Percentiles rank a stretch among this genome's conserved stretches.
phyloP scores from a whole-genome alignment of 208 protist species.

The Leishmania mexicana region DNA sequence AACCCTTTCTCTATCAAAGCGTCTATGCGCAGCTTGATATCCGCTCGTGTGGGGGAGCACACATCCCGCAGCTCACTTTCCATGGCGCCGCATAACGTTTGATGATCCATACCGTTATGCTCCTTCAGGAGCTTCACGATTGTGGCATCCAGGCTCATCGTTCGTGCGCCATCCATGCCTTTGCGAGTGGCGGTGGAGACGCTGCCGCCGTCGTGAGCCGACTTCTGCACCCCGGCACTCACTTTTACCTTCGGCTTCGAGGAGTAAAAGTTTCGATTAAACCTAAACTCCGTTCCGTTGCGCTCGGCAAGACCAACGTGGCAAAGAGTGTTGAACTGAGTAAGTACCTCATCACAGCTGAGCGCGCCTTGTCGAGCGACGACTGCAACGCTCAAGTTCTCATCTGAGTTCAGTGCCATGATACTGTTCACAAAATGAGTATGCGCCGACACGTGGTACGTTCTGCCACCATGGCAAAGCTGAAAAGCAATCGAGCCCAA shows the following conservation, averaged over 20 bases:
- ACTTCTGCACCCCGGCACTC: slow-evolving; percentile 20
- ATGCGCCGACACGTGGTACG: slow-evolving; percentile 59
- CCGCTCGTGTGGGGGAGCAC: slow-evolving; percentile 40
- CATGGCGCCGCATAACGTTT: slow-evolving; percentile 49
- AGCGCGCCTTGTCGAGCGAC: slow-evolving; percentile 27
- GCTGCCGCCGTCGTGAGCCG: slow-evolving; percentile 6
- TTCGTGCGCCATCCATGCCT: slow-evolving; percentile 31
- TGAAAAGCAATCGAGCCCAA: slow-evolving; percentile 68
- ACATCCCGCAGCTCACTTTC: slow-evolving; percentile 28
- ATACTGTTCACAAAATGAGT: slow-evolving; percentile 77
- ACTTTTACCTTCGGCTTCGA: slow-evolving; percentile 37
- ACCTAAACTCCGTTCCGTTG: slow-evolving; percentile 30
- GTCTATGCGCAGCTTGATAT: slow-evolving; percentile 72
- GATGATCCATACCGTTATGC: slow-evolving; percentile 52
- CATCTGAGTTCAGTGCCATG: slow-evolving; percentile 47
- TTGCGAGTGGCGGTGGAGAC: slow-evolving; percentile 2
- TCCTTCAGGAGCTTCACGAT: slow-evolving; percentile 75
- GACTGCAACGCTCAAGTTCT: slow-evolving; percentile 14
- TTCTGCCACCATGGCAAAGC: slow-evolving; percentile 36
- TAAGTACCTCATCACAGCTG: slow-evolving; percentile 25
- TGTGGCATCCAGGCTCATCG: slow-evolving; percentile 57
- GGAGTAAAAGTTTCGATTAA: slow-evolving; percentile 46
- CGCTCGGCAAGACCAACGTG: slow-evolving; percentile 32
- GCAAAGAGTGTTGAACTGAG: slow-evolving; percentile 47
- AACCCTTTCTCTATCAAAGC: slow-evolving; percentile 73